A percentile compares a stretch with the other conserved stretches of the same genome.
Evolutionary conservation across 805 yeast genomes (phyloP).

Genomic region (Cephaloascus albidus): DNA sequence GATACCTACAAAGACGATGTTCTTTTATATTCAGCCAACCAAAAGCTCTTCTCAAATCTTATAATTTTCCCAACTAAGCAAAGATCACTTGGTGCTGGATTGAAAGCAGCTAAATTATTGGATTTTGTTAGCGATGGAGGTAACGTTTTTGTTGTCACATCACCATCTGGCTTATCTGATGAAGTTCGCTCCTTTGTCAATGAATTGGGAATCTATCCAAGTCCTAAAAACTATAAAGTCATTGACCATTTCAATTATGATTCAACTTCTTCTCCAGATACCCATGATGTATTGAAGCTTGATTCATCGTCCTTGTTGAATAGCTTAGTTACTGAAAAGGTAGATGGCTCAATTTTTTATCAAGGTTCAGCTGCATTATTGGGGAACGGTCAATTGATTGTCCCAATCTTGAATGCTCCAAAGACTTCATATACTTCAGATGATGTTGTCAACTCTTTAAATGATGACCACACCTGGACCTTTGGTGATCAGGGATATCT

Average conservation of each 20-base stretch:
- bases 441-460: slow-evolving; percentile 33
- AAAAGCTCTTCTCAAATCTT: background rate
- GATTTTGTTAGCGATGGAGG: slow-evolving; percentile 64
- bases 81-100: background rate
- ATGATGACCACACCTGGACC: slow-evolving; percentile 54
- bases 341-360: slow-evolving; percentile 5
- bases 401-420: slow-evolving; percentile 65
- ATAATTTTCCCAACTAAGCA: background rate
- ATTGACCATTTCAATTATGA: slow-evolving; percentile 52
- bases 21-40: background rate
- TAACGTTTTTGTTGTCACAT: slow-evolving; percentile 56
- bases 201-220: slow-evolving; percentile 76
- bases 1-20: background rate
- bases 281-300: slow-evolving; percentile 4
- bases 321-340: slow-evolving; percentile 1
- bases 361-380: slow-evolving; percentile 63
- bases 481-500: slow-evolving; percentile 72
- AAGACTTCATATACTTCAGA: slow-evolving; percentile 51
- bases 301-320: slow-evolving; percentile 1
- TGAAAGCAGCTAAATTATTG: slow-evolving; percentile 34
- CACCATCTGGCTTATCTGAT: slow-evolving; percentile 44
- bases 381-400: slow-evolving; percentile 54
- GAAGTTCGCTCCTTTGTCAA: slow-evolving; percentile 58
- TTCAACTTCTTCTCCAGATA: slow-evolving; percentile 6
- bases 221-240: slow-evolving; percentile 62